Conservation (phyloP, 2,329 filamentous ascomycete species). For the Tolypocladium inflatum region DNA sequence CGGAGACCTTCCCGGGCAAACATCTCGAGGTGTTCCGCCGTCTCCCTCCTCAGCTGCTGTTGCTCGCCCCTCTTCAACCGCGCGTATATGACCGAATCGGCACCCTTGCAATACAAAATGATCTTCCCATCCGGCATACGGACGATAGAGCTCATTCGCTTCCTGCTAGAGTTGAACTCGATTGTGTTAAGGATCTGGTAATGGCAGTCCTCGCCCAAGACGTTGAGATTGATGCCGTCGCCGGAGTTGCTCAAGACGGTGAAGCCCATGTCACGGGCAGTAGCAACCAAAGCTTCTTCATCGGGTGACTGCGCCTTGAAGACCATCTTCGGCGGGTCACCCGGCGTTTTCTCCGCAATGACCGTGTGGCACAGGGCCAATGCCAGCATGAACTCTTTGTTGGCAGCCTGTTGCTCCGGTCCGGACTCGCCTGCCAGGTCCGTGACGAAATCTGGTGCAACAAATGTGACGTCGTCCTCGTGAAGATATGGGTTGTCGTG, state of each 20-base stretch:
- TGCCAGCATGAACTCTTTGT: constrained; percentile 86
- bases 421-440: constrained; percentile 75
- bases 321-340: constrained; percentile 81
- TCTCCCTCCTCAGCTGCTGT: constrained; percentile 68
- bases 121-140: constrained; percentile 88
- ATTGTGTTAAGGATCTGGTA: constrained; percentile 90
- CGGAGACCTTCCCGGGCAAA: constrained; percentile 92
- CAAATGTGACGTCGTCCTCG: constrained; percentile 83
- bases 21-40: constrained; percentile 91
- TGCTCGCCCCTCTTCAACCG: constrained; percentile 80
- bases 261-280: constrained; percentile 90
- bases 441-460: constrained; percentile 79
- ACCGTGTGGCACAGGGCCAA: constrained; percentile 95
- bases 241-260: constrained; percentile 74
- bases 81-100: constrained; percentile 94
- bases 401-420: constrained; percentile 64
- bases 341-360: constrained; percentile 79
- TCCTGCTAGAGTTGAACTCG: constrained; percentile 94
- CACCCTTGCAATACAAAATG: constrained; percentile 91
- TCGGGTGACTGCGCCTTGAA: constrained; percentile 98
- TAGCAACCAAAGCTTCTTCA: constrained; percentile 87
- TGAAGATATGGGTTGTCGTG: constrained; percentile 87
- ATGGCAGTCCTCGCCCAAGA: constrained; percentile 74
- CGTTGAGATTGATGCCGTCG: constrained; percentile 76
- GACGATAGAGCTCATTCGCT: constrained; percentile 96